Evolutionary conservation across 2,329 filamentous ascomycete genomes (phyloP).

Genomic region (Talaromyces sp.): DNA sequence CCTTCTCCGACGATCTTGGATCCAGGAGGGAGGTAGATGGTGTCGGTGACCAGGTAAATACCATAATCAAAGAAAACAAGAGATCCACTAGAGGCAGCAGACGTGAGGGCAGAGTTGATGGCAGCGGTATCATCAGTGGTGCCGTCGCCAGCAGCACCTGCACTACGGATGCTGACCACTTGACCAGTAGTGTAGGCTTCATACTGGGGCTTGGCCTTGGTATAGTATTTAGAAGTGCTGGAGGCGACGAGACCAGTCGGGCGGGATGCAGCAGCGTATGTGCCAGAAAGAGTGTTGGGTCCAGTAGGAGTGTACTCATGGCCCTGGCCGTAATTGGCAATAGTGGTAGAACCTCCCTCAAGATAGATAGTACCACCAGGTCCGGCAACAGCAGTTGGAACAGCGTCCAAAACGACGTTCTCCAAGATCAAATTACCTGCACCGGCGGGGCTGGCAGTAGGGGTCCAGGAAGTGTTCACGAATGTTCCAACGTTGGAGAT

Average conservation of each 20-base stretch:
- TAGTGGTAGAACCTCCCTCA: conserved; percentile 28
- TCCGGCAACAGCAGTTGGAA: conserved; percentile 41
- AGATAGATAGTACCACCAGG: conserved; percentile 32
- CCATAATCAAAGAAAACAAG: conserved; percentile 56
- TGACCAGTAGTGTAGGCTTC: conserved; percentile 31
- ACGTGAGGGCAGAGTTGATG: conserved; percentile 70
- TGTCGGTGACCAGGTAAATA: conserved; percentile 46
- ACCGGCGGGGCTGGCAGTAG: conserved; percentile 36
- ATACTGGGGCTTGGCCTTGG: conserved; percentile 53
- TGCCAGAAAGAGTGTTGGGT: conserved; percentile 41
- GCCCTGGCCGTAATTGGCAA: conserved; percentile 42
- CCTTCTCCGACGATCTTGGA: conserved; percentile 53
- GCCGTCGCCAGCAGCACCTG: conserved; percentile 52
- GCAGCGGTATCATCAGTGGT: conserved; percentile 77
- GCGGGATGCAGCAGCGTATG: conserved; percentile 40
- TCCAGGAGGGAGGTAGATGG: conserved; percentile 45
- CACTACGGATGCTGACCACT: conserved; percentile 43
- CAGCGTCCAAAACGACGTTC: conserved; percentile 50
- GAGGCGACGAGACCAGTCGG: conserved; percentile 42
- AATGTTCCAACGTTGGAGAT: conserved; percentile 48
- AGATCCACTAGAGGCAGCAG: conserved; percentile 44
- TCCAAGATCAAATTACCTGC: conserved; percentile 52
- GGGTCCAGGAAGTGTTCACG: conserved; percentile 44
- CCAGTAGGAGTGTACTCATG: conserved; percentile 43
- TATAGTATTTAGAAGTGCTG: conserved; percentile 38